Evolutionary conservation across 2,329 filamentous ascomycete genomes (phyloP), one percentile per base, ranked within the genome.

Genomic region (Fusarium hainanense): DNA sequence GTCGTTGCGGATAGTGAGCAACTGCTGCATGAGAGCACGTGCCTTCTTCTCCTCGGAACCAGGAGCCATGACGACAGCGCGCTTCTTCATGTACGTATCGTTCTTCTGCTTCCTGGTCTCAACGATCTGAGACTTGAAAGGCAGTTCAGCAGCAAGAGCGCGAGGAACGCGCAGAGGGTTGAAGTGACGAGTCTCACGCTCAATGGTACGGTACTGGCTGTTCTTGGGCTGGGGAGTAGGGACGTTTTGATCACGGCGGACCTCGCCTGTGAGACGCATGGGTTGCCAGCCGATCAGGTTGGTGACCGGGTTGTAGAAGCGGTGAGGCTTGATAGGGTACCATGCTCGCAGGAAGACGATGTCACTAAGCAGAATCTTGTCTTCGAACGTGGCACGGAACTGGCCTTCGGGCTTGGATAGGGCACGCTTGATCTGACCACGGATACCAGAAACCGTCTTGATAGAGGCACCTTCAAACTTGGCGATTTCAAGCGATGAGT

Each of bases 381-480:
- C 96, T 81, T 99, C 96, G 74, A 99, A 99, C 0, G 96, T 98
- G 25, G 96, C 96, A 75, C 97, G 90, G 88, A 97, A 98, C 81
- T 95, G 92, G 50, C 96, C 96, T 71, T 99, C 96, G 2, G 96
- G 95, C 75, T 97, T 97, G 78, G 90, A 91, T 1, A 99, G 86
- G 0, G 96, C 95, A 66, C 94, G 91, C 84, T 99, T 99, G 87
- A 99, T 98, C 81, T 99, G 96, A 66, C 96, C 96, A 43, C 96
- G 89, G 66, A 99, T 90, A 54, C 97, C 97, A 2, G 94, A 98
- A 25, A 99, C 97, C 0, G 97, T 99, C 77, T 94, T 93, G 82
- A 99, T 95, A 58, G 93, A 90, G 12, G 96, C 96, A 61, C 96
- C 96, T 83, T 99, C 96, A 77, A 99, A 99, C 79, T 98, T 99